Evolutionary conservation across 2,329 filamentous ascomycete genomes (phyloP).

Genomic region (Fusarium sp.): DNA sequence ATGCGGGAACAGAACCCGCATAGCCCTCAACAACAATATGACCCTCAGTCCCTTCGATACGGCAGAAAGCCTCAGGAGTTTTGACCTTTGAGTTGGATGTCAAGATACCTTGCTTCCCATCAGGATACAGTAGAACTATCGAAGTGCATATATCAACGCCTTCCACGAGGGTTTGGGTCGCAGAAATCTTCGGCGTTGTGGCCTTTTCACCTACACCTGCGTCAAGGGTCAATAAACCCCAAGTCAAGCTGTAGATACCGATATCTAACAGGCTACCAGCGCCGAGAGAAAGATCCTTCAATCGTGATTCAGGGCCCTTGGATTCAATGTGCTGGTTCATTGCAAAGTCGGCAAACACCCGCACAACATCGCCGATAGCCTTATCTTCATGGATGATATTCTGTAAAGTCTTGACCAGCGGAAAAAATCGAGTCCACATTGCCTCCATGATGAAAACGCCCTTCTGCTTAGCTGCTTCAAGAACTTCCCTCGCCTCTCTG

Average conservation of each 20-base stretch:
- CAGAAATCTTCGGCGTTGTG: slow-evolving; percentile 49
- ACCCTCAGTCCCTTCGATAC: slow-evolving; percentile 55
- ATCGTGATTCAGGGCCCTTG: slow-evolving; percentile 46
- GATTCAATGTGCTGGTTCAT: slow-evolving; percentile 50
- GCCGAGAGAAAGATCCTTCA: slow-evolving; percentile 53
- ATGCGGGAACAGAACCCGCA: slow-evolving; percentile 47
- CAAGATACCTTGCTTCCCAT: slow-evolving; percentile 54
- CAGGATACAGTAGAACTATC: slow-evolving; percentile 53
- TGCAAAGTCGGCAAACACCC: slow-evolving; percentile 55
- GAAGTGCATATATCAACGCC: slow-evolving; percentile 51
- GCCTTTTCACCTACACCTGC: slow-evolving; percentile 41
- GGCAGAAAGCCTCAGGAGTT: slow-evolving; percentile 46
- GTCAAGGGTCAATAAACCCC: slow-evolving; percentile 52
- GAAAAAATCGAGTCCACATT: slow-evolving; percentile 58
- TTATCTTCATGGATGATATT: slow-evolving; percentile 53
- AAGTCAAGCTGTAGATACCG: slow-evolving; percentile 57
- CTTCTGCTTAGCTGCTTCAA: slow-evolving; percentile 52
- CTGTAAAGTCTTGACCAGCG: slow-evolving; percentile 50
- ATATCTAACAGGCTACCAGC: slow-evolving; percentile 57
- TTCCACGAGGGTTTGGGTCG: slow-evolving; percentile 50
- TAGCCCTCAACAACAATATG: slow-evolving; percentile 52
- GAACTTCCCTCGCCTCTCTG: slow-evolving; percentile 53
- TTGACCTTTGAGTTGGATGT: slow-evolving; percentile 51
- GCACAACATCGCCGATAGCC: slow-evolving; percentile 52
- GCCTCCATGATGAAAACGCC: slow-evolving; percentile 59